These are phyloP conservation scores for Podospora comata DNA, from an alignment of 495 filamentous ascomycete species.

Conservation along the genomic window DNA sequence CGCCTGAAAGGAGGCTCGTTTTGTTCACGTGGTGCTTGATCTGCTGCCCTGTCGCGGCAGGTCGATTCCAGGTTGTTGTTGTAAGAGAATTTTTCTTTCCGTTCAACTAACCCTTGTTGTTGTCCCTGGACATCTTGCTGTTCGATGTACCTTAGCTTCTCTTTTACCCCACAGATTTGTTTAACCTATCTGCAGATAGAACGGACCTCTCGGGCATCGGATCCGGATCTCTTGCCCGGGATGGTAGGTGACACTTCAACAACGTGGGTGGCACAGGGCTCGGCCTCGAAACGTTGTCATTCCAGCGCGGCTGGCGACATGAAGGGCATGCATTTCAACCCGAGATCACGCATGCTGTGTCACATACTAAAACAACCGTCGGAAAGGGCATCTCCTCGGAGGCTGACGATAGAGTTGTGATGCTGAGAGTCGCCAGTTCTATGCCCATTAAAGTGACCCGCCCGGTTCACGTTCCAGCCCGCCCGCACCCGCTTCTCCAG, in stretches of 20 bases:
- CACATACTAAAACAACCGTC: neutral
- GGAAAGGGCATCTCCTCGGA: conserved; percentile 1
- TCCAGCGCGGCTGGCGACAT: neutral
- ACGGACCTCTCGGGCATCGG: neutral
- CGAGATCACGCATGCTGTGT: conserved; percentile 5
- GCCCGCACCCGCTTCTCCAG: conserved; percentile 4
- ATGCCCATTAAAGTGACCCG: neutral
- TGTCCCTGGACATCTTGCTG: neutral
- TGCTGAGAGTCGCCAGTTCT: neutral
- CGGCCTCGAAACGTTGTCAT: neutral
- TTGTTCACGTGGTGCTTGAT: conserved; percentile 36
- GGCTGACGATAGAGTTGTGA: neutral
- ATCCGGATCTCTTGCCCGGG: conserved; percentile 3
- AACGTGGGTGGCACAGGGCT: neutral
- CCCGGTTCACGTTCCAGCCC: neutral
- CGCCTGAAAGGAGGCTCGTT: conserved; percentile 13
- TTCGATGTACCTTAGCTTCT: neutral
- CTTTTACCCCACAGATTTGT: neutral
- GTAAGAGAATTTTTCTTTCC: neutral
- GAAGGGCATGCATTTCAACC: neutral
- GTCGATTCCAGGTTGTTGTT: neutral
- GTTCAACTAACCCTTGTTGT: neutral
- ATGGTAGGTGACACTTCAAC: neutral
- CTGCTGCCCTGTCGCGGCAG: conserved; percentile 19
- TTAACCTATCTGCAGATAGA: neutral